phyloP scores from a whole-genome alignment of 2,329 filamentous ascomycete species.

The Colletotrichum acutatum region DNA sequence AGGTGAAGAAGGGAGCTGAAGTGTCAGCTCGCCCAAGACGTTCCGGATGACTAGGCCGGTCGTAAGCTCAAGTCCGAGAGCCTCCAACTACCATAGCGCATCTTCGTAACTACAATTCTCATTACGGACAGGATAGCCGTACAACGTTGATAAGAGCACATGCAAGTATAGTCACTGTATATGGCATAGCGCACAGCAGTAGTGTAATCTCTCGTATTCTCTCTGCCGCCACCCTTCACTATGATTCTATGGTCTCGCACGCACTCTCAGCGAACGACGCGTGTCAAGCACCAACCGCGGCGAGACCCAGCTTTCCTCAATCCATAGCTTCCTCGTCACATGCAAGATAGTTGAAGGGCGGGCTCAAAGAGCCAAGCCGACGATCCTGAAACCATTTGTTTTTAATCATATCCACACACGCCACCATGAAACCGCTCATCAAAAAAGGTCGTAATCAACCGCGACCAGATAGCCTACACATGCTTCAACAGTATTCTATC shows the following conservation, averaged over 20 bases:
- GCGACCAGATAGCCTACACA: constrained; percentile 26
- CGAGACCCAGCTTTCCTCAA: not conserved
- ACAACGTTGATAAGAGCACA: not conserved
- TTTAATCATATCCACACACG: not conserved
- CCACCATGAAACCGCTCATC: constrained; percentile 1
- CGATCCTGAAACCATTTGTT: constrained; percentile 28
- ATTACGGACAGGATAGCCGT: not conserved
- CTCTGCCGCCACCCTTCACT: not conserved
- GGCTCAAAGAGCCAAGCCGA: constrained; percentile 10
- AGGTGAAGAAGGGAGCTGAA: not conserved
- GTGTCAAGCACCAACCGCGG: not conserved
- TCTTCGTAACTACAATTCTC: not conserved
- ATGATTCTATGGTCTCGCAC: not conserved
- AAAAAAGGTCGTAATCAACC: constrained; percentile 5
- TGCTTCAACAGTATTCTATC: constrained; percentile 27
- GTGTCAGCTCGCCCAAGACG: not conserved
- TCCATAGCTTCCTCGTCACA: constrained; percentile 15
- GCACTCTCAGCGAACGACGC: not conserved
- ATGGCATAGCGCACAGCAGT: not conserved
- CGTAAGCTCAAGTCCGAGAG: not conserved
- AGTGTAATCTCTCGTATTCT: not conserved
- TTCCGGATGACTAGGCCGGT: not conserved
- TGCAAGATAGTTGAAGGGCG: constrained; percentile 4
- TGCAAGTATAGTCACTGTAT: not conserved
- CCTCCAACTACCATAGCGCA: not conserved